phyloP scores from a whole-genome alignment of 306 rosid genomes.

The Senna siamea region DNA sequence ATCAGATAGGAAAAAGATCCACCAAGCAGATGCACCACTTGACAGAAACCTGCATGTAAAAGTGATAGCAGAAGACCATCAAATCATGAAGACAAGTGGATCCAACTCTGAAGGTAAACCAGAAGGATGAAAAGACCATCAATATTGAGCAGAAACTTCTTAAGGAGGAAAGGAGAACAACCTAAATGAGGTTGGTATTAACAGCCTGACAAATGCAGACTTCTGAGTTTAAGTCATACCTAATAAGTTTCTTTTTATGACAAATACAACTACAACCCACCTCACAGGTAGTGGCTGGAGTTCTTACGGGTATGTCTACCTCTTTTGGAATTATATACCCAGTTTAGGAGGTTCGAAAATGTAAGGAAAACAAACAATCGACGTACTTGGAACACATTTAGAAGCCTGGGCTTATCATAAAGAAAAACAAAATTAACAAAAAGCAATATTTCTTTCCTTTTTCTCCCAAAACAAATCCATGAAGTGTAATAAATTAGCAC shows the following conservation, averaged over 20 bases:
- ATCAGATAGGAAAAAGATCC: background rate
- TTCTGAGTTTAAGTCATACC: background rate
- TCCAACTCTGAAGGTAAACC: background rate
- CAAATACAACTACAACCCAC: background rate
- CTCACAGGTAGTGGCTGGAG: too few species aligned
- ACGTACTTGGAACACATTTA: background rate
- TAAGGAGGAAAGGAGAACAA: background rate
- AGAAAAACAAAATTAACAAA: too few species aligned
- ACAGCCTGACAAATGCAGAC: background rate
- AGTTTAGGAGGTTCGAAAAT: background rate
- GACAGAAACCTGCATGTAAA: background rate
- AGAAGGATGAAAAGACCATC: background rate
- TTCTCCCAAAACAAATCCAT: background rate
- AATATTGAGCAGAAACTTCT: background rate
- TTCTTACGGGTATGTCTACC: too few species aligned
- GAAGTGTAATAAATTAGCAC: background rate
- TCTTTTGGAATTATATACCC: background rate
- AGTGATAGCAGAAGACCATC: background rate
- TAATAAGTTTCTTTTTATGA: background rate
- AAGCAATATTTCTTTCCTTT: background rate
- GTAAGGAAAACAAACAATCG: background rate
- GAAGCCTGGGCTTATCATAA: background rate
- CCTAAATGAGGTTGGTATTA: background rate
- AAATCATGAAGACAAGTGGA: background rate
- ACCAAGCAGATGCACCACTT: conserved; percentile 1